Conservation (phyloP, 768 basidiomycete genomes). For the Podaxis sp. region DNA sequence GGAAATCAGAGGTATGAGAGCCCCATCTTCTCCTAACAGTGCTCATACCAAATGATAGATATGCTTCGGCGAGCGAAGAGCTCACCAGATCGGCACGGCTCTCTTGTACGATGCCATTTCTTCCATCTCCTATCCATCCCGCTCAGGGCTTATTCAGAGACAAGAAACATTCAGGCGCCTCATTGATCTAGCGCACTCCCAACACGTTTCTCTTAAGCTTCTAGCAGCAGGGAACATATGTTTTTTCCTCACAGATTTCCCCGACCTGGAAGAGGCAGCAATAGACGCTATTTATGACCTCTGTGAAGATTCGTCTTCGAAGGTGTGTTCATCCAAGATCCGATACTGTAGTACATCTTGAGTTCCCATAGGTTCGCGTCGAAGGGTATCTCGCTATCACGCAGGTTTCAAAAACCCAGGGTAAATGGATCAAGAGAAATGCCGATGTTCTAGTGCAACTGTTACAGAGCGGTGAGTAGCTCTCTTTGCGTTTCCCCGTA, state of each 20-base stretch:
- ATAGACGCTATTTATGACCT: conserved; percentile 80
- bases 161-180: conserved; percentile 51
- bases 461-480: conserved; percentile 64
- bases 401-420: conserved; percentile 41
- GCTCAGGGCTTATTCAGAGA: conserved; percentile 35
- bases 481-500: neutral
- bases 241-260: conserved; percentile 62
- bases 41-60: conserved; percentile 22
- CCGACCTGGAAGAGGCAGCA: conserved; percentile 70
- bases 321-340: conserved; percentile 33
- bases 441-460: conserved; percentile 76
- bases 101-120: conserved; percentile 6
- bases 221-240: conserved; percentile 59
- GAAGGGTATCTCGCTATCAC: conserved; percentile 67
- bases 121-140: neutral
- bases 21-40: neutral
- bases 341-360: conserved; percentile 2
- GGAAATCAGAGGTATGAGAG: conserved; percentile 32
- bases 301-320: conserved; percentile 64
- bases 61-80: conserved; percentile 46
- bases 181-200: conserved; percentile 52
- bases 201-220: conserved; percentile 47
- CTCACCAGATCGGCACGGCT: conserved; percentile 25
- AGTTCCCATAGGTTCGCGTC: conserved; percentile 54
- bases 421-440: conserved; percentile 66